These are phyloP conservation scores for Glaciozyma antarctica DNA, from an alignment of 768 basidiomycete species.

Conservation along the genomic window DNA sequence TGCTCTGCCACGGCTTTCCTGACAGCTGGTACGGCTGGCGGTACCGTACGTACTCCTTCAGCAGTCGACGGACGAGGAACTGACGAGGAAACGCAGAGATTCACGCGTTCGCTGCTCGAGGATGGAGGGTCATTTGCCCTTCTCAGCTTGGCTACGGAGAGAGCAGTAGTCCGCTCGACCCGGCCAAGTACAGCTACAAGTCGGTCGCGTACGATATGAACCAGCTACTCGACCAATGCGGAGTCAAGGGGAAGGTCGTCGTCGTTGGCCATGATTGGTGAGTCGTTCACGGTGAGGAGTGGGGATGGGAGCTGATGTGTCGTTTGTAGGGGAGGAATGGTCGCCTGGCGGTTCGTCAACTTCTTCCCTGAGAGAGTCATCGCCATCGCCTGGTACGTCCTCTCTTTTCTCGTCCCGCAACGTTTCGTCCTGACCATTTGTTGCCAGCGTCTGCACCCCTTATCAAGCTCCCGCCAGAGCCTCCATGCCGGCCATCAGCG, in stretches of 20 bases:
- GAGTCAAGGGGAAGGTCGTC: conserved; percentile 13
- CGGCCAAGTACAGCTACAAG: conserved; percentile 15
- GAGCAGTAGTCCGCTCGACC: not conserved
- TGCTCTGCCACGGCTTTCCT: conserved; percentile 26
- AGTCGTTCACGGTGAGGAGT: not conserved
- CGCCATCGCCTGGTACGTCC: conserved; percentile 11
- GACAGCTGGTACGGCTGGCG: conserved; percentile 29
- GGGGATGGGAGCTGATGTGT: not conserved
- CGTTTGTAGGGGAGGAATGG: conserved; percentile 22
- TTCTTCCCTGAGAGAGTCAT: conserved; percentile 24
- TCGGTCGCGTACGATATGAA: conserved; percentile 22
- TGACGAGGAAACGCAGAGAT: conserved; percentile 11
- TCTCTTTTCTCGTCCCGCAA: not conserved
- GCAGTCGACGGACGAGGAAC: not conserved
- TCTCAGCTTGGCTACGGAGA: conserved; percentile 18
- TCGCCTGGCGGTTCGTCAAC: conserved; percentile 28
- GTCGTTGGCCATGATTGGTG: conserved; percentile 30
- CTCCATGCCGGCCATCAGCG: not conserved
- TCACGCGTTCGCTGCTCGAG: conserved; percentile 8
- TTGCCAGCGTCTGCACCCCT: conserved; percentile 23
- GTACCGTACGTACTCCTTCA: conserved; percentile 14
- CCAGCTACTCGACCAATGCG: conserved; percentile 12
- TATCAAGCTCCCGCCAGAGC: conserved; percentile 14
- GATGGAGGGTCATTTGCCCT: conserved; percentile 21
- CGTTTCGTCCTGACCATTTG: not conserved